These are phyloP conservation scores for Penicillium verhagenii DNA, from an alignment of 495 filamentous ascomycete genomes.

Conservation along the genomic window DNA sequence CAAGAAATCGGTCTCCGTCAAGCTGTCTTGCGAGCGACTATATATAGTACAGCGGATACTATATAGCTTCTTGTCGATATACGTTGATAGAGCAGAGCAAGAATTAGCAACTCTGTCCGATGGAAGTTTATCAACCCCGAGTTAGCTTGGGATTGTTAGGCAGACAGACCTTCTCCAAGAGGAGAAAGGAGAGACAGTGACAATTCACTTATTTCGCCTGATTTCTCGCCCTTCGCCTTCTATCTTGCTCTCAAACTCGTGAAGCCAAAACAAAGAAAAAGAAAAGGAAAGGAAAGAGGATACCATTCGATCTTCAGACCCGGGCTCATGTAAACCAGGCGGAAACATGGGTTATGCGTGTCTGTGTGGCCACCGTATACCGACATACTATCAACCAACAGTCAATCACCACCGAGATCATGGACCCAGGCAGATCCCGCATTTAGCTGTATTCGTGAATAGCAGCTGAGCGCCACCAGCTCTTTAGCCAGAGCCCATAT, in stretches of 20 bases:
- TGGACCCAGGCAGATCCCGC: constrained; percentile 8
- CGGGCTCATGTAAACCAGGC: constrained; percentile 41
- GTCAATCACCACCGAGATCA: not conserved
- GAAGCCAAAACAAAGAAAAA: constrained; percentile 13
- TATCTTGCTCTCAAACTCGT: constrained; percentile 12
- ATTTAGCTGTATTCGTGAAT: constrained; percentile 26
- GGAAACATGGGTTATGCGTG: constrained; percentile 13
- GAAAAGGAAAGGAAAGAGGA: constrained; percentile 3
- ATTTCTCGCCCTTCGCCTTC: constrained; percentile 25
- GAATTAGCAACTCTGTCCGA: constrained; percentile 47
- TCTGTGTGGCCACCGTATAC: constrained; percentile 3
- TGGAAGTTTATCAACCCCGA: constrained; percentile 38
- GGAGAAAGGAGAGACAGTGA: constrained; percentile 35
- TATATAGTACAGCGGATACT: constrained; percentile 58
- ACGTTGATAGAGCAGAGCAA: constrained; percentile 63
- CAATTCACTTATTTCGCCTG: constrained; percentile 47
- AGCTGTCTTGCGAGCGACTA: constrained; percentile 38
- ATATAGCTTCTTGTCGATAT: constrained; percentile 68
- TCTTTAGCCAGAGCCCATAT: constrained; percentile 16
- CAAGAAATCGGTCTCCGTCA: constrained; percentile 24
- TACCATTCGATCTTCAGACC: constrained; percentile 7
- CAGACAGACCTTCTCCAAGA: constrained; percentile 34
- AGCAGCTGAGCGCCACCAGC: constrained; percentile 24
- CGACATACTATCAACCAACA: not conserved
- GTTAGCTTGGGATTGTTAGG: constrained; percentile 49